These are phyloP conservation scores for Chalaropsis thielavioides DNA, from an alignment of 2,329 filamentous ascomycete genomes.

Conservation along the genomic window DNA sequence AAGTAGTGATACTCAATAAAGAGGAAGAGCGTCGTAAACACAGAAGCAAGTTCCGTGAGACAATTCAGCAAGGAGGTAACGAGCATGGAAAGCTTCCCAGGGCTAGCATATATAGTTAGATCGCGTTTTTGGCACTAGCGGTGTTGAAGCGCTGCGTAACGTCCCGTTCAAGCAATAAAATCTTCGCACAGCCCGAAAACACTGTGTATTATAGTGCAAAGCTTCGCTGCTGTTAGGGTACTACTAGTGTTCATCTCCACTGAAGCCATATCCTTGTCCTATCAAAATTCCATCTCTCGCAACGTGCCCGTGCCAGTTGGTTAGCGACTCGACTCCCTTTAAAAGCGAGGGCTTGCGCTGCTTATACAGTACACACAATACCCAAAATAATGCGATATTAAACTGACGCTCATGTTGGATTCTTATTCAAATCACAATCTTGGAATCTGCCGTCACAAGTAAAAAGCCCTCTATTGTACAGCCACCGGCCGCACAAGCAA, in stretches of 20 bases:
- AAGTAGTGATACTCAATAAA: not conserved
- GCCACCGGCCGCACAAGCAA: not conserved
- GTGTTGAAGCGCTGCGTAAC: not conserved
- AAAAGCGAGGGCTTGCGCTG: not conserved
- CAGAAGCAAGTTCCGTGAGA: not conserved
- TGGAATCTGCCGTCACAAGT: not conserved
- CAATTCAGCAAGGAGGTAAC: not conserved
- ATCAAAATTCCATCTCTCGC: conserved; percentile 7
- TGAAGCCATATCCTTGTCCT: conserved; percentile 6
- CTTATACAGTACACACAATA: not conserved
- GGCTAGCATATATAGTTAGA: conserved; percentile 1
- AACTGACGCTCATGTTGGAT: not conserved
- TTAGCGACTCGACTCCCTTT: not conserved
- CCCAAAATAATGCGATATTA: not conserved
- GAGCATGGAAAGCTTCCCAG: not conserved
- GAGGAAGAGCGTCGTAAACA: not conserved
- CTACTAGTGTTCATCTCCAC: not conserved
- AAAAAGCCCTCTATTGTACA: not conserved
- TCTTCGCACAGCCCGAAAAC: not conserved
- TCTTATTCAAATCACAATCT: not conserved
- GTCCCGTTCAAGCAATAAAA: conserved; percentile 2
- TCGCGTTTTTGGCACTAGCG: conserved; percentile 7
- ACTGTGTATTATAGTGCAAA: not conserved
- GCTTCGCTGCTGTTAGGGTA: not conserved
- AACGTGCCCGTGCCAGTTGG: conserved; percentile 8